Evolutionary conservation across 148 eudicot species (phyloP), one percentile per base, ranked within the genome.

Genomic region (Rhododendron molle): DNA sequence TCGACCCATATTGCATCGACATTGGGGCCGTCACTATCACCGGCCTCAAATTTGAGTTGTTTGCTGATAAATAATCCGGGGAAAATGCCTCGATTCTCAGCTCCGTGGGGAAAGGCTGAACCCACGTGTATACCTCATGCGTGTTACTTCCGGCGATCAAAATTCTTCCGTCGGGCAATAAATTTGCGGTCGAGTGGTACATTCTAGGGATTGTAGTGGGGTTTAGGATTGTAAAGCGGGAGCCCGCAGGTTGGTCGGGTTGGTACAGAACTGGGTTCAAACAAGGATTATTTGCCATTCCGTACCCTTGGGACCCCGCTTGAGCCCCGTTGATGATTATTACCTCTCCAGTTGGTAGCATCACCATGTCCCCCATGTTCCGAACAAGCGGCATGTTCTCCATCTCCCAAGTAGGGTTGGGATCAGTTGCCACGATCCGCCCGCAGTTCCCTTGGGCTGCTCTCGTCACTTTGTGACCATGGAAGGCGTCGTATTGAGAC

Each of bases 171-270:
- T 96, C 97, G 0, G 99, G 99, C 16, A 96, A 83, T 47, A 96
- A 85, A 85, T 96, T 96, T 18, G 99, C 99, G 6, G 99, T 96
- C 6, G 98, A 93, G 82, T 96, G 99, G 72, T 96, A 96, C 98
- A 96, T 91, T n/a, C 99, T 84, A 4, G 99, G 95, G 0, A 95
- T 89, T 2, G 94, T 79, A 0, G 96, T 93, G 9, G 98, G 96
- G 44, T 87, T 95, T 10, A 96, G 52, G 0, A 93, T 95, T 97
- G 95, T 95, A 86, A 95, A 95, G 76, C 99, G 89, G 20, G 95
- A 90, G 56, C 98, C 97, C 10, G 82, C 13, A 0, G 99, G 97
- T 32, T 96, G 91, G 20, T 88, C 92, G 0, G 99, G 98, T 9
- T 95, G 81, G 43, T 96, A 96, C 32, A 96, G 80, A 78, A 95